These are phyloP conservation scores for Petrea volubilis DNA, from an alignment of 257 asterid species.

Conservation along the genomic window DNA sequence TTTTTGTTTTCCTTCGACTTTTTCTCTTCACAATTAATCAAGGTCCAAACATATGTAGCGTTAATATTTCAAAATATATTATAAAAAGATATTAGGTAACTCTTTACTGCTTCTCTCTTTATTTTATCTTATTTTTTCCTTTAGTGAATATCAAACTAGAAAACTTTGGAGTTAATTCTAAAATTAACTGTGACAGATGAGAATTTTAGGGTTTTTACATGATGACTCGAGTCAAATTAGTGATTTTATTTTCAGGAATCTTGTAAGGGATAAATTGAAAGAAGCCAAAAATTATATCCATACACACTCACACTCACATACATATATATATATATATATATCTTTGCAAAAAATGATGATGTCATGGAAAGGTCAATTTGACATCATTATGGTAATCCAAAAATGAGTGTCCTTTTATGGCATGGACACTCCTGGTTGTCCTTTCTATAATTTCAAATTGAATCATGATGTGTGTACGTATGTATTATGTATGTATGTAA, in stretches of 20 bases:
- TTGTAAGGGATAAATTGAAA: conserved; percentile 22
- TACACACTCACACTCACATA: no score
- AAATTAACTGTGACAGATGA: neutral
- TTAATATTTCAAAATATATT: no score
- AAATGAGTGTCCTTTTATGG: conserved; percentile 42
- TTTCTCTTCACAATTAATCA: no score
- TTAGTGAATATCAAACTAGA: neutral
- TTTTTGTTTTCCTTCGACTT: no score
- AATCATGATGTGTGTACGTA: conserved; percentile 15
- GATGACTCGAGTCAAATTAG: neutral
- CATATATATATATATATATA: no score
- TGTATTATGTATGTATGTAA: neutral
- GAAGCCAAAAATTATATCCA: conserved; percentile 28
- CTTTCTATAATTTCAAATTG: conserved; percentile 32
- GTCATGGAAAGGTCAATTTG: conserved; percentile 63
- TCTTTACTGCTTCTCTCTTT: neutral
- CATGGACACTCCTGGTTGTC: conserved; percentile 41
- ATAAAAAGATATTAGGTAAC: no score
- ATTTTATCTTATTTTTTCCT: no score
- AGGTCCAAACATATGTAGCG: no score
- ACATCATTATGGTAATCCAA: conserved; percentile 49
- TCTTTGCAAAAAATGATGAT: conserved; percentile 33
- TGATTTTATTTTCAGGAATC: neutral
- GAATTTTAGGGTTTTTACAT: neutral
- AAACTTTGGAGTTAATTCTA: neutral